phyloP scores from a whole-genome alignment of 306 rosid genomes.

The Ceratonia siliqua region DNA sequence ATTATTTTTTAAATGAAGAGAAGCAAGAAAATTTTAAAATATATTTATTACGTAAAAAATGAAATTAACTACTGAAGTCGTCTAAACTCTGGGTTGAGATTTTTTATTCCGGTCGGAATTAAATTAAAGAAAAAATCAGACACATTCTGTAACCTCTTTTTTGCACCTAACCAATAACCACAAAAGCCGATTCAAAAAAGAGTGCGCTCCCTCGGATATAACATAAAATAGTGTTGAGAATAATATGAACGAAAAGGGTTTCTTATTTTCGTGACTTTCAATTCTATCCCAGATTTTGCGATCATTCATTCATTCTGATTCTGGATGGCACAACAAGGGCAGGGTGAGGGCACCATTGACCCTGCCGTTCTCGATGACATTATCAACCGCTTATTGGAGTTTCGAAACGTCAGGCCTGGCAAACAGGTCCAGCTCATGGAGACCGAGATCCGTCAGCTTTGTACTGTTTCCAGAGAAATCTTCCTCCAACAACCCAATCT shows the following conservation, averaged over 20 bases:
- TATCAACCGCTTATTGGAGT: conserved; percentile 42
- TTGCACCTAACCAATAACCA: neutral
- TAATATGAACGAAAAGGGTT: neutral
- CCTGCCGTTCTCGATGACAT: conserved; percentile 39
- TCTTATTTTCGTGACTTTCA: neutral
- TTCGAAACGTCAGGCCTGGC: conserved; percentile 42
- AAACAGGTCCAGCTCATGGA: conserved; percentile 49
- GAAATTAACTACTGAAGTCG: too few species aligned
- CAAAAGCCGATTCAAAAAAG: neutral
- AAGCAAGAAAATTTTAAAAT: too few species aligned
- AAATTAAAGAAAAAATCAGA: neutral
- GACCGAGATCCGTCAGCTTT: conserved; percentile 43
- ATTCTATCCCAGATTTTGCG: neutral
- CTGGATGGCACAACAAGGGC: conserved; percentile 1
- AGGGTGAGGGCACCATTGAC: conserved; percentile 23
- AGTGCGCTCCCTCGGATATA: neutral
- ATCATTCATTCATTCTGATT: neutral
- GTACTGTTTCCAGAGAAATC: conserved; percentile 38
- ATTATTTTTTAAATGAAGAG: too few species aligned
- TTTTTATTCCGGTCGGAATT: too few species aligned
- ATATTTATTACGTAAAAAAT: too few species aligned
- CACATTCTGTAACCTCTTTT: neutral
- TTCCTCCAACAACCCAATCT: conserved; percentile 46
- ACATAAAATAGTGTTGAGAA: neutral
- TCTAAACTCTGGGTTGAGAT: too few species aligned